Evolutionary conservation across 768 basidiomycete genomes (phyloP), one percentile per base, ranked within the genome.

Genomic region (Pisolithus microcarpus): DNA sequence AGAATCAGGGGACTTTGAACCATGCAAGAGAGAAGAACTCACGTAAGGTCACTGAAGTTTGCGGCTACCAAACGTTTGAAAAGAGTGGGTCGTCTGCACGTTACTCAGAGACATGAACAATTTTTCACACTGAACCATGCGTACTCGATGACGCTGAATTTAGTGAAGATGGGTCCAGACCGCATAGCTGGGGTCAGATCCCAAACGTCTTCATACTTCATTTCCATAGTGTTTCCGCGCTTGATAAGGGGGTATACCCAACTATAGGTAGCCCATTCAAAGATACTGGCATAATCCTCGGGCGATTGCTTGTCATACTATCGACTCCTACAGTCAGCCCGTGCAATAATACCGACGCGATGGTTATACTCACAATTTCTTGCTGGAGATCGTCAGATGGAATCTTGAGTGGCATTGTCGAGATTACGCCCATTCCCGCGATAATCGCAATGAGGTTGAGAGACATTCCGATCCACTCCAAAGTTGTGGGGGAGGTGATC

Each of bases 131-230:
- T 21, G 28, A 36, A 48, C 9, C 23, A 34, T 19, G 44, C 56
- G 7, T 40, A 62, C 62, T 62, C 58, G 38, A 64, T 61, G 1
- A 55, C 56, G 36, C 62, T 57, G 56, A 78, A 80, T 55, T 75
- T 74, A 48, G 49, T 59, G 57, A 85, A 87, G 9, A 90, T 64
- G 0, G 85, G 78, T 1, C 80, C 77, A 1, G 85, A 82, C 56
- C 81, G 82, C 56, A 81, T 67, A 0, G 79, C 82, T 1, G 84
- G 82, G 56, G 84, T 87, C 21, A 91, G 72, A 43, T 71, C 53
- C 84, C 85, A 88, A 1, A 91, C 78, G 50, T 90, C 86, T 1
- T 73, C 68, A 60, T 91, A 87, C 43, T 81, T 75, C 43, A 91
- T 71, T 1, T 82, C 87, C 4, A 70, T 72, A 49, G 52, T 54